Base-by-base conservation (phyloP, 306 rosid genomes). In the Rosa rugosa region DNA sequence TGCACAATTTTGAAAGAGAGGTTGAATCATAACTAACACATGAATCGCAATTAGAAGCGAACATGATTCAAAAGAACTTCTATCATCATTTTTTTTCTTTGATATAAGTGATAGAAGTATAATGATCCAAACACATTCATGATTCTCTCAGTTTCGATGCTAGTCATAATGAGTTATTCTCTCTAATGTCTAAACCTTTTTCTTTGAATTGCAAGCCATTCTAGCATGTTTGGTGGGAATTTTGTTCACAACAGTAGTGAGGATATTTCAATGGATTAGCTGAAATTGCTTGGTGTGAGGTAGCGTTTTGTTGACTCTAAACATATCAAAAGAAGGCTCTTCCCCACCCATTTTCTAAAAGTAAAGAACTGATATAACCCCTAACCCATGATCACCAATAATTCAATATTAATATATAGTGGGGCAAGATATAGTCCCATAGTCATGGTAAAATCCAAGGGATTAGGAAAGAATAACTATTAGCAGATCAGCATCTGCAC, bases 361-460 rank as follows among this genome's bases (percentile, higher is more conserved):
- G 36, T n/a, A 22, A 69, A 69, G 18, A 60, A 62, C n/a, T 46
- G 66, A 54, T 20, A 11, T 77, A 51, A 10, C 42, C 71, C 76
- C 75, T 67, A 76, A 79, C 70, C 63, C 74, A 76, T 78, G 77
- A 67, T 73, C 16, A 71, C 34, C 10, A 31, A 31, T 8, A 1
- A 44, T 44, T 44, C 49, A 36, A 62, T 50, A 82, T 67, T 38
- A 77, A 64, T 50, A 69, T 70, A 60, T 53, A 69, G 83, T 78
- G 89, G 84, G 88, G 74, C 69, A 69, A 76, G 41, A 60, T 75
- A 54, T 25, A 63, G 46, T 66, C 66, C 31, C 65, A 27, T 12
- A 54, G 42, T 77, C 12, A 22, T 17, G n/a, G 12, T 65, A 17
- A 38, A 14, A 64, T 34, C 69, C 9, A 60, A 14, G 8, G 11